Base-by-base conservation (phyloP, 345 rosid species). In the Eucalyptus cloeziana region DNA sequence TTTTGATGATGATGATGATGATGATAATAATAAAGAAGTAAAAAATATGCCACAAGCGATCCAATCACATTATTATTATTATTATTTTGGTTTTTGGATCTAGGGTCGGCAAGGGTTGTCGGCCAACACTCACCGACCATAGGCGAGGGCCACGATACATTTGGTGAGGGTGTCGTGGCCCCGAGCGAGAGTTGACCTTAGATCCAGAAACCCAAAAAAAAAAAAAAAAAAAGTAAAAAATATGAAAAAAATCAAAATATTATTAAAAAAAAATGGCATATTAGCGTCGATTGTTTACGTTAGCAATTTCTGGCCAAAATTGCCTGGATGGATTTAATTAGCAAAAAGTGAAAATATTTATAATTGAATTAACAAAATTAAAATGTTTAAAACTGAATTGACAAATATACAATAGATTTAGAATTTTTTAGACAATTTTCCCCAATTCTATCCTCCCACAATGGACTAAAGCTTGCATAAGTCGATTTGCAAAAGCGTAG, bases 271-370 rank as follows among this genome's bases (percentile, higher is more conserved):
- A 52, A 52, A 1, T 19, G 5, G 0, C 7, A 52, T 0, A 0
- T 52, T 52, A 52, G 2, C 0, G 10, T 52, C 9, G 0, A 19
- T 0, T 0, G 10, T 19, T 4, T 4, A 52, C 0, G 25, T 52
- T 1, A 3, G 0, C 2, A 7, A 52, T 52, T 52, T 52, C 0
- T 0, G 1, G 10, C 0, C 10, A 52, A 52, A 52, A 19, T 52
- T 52, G 0, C 0, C 0, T 5, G 0, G 0, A 52, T 52, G 25
- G 0, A 52, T 52, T 0, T 21, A 7, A 52, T 52, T 52, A 52
- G 0, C 2, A 52, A 52, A 21, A 52, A 52, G 4, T 52, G 2
- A 52, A 52, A 52, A 52, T 0, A 0, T 21, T 52, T 0, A 52
- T 7, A 19, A 52, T 0, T 21, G 0, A 51, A 51, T 51, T 17